phyloP scores from a whole-genome alignment of 2,329 filamentous ascomycete species.

The Berkeleyomyces rouxiae region DNA sequence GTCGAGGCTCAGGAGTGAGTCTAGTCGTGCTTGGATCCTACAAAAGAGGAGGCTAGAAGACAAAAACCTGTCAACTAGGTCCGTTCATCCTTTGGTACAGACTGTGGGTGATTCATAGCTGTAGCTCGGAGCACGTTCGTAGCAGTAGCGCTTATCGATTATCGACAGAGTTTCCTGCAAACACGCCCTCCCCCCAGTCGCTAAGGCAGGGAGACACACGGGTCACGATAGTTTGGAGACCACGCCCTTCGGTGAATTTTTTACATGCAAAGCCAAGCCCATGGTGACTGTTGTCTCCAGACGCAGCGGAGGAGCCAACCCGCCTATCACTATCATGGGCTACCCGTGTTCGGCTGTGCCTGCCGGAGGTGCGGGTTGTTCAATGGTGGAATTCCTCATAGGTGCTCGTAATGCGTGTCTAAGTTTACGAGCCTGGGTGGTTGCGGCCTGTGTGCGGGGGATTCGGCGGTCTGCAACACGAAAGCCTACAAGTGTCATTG shows the following conservation, averaged over 20 bases:
- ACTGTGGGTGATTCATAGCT: neutral
- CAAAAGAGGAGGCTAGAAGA: neutral
- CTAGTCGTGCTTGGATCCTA: neutral
- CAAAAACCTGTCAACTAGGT: neutral
- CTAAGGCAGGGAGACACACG: neutral
- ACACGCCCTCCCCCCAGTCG: neutral
- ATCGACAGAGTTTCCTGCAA: neutral
- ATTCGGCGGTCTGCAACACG: neutral
- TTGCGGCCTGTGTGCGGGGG: neutral
- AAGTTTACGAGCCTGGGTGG: neutral
- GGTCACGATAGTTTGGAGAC: neutral
- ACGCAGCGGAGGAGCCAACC: neutral
- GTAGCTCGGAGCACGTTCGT: neutral
- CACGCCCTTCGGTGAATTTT: neutral
- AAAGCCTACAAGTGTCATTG: neutral
- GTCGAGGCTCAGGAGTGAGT: constrained; percentile 1
- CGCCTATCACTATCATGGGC: neutral
- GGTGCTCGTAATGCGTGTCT: neutral
- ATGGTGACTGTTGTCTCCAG: neutral
- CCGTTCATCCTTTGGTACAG: neutral
- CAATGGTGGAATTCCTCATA: neutral
- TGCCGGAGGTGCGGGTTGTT: neutral
- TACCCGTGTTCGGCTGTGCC: neutral
- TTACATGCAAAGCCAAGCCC: neutral
- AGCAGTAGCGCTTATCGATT: neutral